These are phyloP conservation scores for Bassia scoparia DNA, from an alignment of 148 eudicot genomes.

Conservation along the genomic window DNA sequence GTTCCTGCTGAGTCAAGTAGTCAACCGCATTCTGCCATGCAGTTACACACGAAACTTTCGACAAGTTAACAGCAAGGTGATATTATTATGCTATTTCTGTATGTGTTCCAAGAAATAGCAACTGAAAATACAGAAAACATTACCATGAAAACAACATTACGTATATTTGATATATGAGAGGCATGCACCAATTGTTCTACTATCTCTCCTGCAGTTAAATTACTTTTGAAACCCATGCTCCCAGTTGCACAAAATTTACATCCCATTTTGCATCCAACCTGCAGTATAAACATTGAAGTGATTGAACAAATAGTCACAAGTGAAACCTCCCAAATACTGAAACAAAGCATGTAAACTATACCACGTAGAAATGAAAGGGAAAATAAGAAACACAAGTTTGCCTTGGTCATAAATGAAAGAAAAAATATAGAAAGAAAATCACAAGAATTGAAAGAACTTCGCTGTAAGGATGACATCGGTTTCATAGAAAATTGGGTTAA, in stretches of 20 bases:
- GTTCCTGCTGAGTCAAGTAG: too few species aligned
- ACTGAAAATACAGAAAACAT: slow-evolving; percentile 4
- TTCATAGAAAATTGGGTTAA: neutral
- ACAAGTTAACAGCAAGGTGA: too few species aligned
- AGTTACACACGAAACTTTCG: too few species aligned
- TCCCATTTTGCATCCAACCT: slow-evolving; percentile 99
- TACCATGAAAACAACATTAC: slow-evolving; percentile 92
- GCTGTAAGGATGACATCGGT: neutral
- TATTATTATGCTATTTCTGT: too few species aligned
- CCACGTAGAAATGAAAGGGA: neutral
- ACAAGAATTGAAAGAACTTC: neutral
- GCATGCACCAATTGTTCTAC: slow-evolving; percentile 96
- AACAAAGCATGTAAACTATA: neutral
- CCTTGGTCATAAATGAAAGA: neutral
- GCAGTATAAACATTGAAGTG: slow-evolving; percentile 11
- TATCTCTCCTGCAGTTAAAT: slow-evolving; percentile 86
- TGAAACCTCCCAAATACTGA: neutral
- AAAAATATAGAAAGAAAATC: slow-evolving; percentile 1
- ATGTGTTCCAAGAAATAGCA: neutral
- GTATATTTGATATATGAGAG: slow-evolving; percentile 68
- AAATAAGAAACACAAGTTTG: neutral
- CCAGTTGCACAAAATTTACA: slow-evolving; percentile 97
- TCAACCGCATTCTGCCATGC: too few species aligned
- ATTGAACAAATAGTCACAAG: slow-evolving; percentile 4
- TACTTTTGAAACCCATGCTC: slow-evolving; percentile 91